Evolutionary conservation across 495 filamentous ascomycete species (phyloP).

Genomic region (Penicillium pulvis): DNA sequence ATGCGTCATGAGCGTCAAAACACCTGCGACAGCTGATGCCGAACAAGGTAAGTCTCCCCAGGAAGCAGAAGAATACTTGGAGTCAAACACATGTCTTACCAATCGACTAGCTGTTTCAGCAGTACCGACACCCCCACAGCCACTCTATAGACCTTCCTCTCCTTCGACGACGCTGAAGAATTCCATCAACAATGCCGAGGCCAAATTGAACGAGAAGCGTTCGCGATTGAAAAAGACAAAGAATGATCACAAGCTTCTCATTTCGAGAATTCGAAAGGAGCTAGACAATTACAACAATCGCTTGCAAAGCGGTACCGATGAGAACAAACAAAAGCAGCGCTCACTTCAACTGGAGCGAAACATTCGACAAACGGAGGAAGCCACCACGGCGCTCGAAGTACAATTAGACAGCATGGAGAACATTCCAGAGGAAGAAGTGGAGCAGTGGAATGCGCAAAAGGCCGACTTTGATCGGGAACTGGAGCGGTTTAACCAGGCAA

Average conservation of each 20-base stretch:
- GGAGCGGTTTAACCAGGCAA: conserved; percentile 59
- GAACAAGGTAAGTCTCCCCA: conserved; percentile 56
- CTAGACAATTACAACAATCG: conserved; percentile 72
- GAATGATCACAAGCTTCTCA: conserved; percentile 75
- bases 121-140: conserved; percentile 50
- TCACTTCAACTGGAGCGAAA: conserved; percentile 75
- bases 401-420: conserved; percentile 68
- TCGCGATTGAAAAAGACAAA: conserved; percentile 71
- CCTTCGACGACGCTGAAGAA: conserved; percentile 86
- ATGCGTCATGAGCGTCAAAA: conserved; percentile 78
- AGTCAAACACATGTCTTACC: conserved; percentile 6
- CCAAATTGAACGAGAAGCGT: conserved; percentile 75
- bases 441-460: conserved; percentile 62
- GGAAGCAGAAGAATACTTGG: background rate
- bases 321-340: conserved; percentile 81
- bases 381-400: conserved; percentile 58
- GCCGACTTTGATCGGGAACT: conserved; percentile 63
- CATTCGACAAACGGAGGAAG: conserved; percentile 81
- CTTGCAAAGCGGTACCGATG: conserved; percentile 71
- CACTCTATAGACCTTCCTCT: conserved; percentile 76
- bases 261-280: conserved; percentile 74
- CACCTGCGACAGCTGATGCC: conserved; percentile 66
- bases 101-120: conserved; percentile 39
- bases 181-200: conserved; percentile 78
- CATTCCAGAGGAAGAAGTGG: conserved; percentile 67